Evolutionary conservation across 2,329 filamentous ascomycete species (phyloP).

Genomic region (Pseudogymnoascus sp.): DNA sequence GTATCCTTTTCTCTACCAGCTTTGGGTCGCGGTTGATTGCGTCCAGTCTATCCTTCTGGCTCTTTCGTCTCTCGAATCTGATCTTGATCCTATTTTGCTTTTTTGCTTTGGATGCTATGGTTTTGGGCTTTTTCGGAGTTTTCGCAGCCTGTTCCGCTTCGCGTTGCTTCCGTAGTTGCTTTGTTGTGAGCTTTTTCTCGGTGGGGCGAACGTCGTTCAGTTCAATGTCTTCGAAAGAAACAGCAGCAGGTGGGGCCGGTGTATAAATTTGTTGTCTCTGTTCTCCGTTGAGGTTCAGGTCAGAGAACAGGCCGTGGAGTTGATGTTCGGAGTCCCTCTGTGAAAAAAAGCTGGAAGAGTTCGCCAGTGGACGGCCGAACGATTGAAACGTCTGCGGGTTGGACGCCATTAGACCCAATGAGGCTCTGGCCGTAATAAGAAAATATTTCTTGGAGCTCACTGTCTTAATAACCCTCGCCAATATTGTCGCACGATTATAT

Average conservation of each 20-base stretch:
- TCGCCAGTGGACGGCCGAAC: conserved; percentile 5
- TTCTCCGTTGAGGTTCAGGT: background rate
- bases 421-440: conserved; percentile 3
- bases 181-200: conserved; percentile 4
- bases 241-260: background rate
- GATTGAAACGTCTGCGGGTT: conserved; percentile 9
- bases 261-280: background rate
- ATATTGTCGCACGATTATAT: background rate
- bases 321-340: conserved; percentile 1
- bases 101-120: background rate
- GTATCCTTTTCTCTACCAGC: background rate
- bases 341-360: conserved; percentile 1
- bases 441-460: conserved; percentile 6
- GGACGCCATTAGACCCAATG: conserved; percentile 11
- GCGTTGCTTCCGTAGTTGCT: background rate
- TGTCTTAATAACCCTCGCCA: conserved; percentile 1
- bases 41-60: conserved; percentile 1
- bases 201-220: background rate
- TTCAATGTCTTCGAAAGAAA: background rate
- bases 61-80: conserved; percentile 3
- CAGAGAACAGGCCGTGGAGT: conserved; percentile 1
- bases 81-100: conserved; percentile 7
- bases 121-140: background rate
- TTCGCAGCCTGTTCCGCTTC: conserved; percentile 6
- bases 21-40: conserved; percentile 4